Percentiles rank a stretch among this genome's conserved stretches.
These are phyloP conservation scores for Heterobasidion occidentale DNA, from an alignment of 1,284 basidiomycete genomes.

Conservation along the genomic window DNA sequence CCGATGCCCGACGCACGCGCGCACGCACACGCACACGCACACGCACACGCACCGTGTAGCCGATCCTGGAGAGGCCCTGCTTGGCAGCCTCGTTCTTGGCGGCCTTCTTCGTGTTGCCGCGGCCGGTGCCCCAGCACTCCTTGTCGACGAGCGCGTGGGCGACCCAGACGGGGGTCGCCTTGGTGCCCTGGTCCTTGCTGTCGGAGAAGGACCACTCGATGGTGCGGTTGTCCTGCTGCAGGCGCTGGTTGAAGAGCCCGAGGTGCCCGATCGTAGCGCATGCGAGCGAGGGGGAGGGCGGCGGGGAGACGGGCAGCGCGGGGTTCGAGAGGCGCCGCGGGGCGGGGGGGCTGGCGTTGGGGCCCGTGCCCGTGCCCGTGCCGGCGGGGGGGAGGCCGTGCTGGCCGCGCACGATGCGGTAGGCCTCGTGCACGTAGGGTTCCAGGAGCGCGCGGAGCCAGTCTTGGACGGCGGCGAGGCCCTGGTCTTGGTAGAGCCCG, in stretches of 20 bases:
- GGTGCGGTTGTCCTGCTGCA: slow-evolving; percentile 45
- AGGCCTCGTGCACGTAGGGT: slow-evolving; percentile 55
- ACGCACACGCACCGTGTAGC: slow-evolving; percentile 22
- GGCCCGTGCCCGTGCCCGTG: background rate
- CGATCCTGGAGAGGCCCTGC: slow-evolving; percentile 23
- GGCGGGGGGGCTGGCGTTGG: slow-evolving; percentile 1
- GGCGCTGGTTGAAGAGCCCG: slow-evolving; percentile 66
- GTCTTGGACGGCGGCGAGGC: slow-evolving; percentile 39
- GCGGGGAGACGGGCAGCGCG: slow-evolving; percentile 9
- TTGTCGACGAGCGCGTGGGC: slow-evolving; percentile 56
- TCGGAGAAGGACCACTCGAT: slow-evolving; percentile 67
- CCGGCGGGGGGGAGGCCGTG: slow-evolving; percentile 41
- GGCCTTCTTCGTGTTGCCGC: slow-evolving; percentile 65
- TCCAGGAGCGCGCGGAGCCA: slow-evolving; percentile 58
- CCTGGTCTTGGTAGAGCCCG: slow-evolving; percentile 61
- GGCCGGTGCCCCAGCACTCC: slow-evolving; percentile 47
- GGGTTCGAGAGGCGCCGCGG: slow-evolving; percentile 4
- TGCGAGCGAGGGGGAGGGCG: slow-evolving; percentile 19
- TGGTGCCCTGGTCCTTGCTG: slow-evolving; percentile 33
- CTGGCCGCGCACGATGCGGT: slow-evolving; percentile 50
- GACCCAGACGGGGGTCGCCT: slow-evolving; percentile 65
- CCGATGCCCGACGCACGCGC: no score
- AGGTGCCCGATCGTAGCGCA: slow-evolving; percentile 49
- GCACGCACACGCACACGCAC: no score
- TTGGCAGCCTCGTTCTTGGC: slow-evolving; percentile 56